Conservation (phyloP, 768 basidiomycete species). For the Phlegmacium glaucopus region DNA sequence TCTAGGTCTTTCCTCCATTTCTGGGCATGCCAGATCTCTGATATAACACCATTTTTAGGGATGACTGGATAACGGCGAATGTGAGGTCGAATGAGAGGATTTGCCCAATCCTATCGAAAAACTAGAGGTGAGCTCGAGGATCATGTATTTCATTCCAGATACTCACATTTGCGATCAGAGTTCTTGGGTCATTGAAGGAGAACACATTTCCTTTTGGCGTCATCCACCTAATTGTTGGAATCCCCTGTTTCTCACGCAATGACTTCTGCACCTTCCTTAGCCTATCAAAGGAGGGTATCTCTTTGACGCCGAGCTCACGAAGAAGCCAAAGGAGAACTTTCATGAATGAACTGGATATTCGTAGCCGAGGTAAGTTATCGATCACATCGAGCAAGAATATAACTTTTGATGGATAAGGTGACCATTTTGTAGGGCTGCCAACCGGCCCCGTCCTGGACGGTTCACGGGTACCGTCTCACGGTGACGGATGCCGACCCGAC, state of each 20-base stretch:
- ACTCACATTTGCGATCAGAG: neutral
- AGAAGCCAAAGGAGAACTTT: slow-evolving; percentile 30
- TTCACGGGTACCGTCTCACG: too few relatives aligned
- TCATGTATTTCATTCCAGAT: neutral
- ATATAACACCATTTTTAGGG: neutral
- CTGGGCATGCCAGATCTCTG: neutral
- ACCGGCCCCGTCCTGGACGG: too few relatives aligned
- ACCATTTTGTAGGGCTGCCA: too few relatives aligned
- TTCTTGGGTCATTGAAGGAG: neutral
- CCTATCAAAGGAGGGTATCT: slow-evolving; percentile 25
- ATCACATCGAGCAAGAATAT: neutral
- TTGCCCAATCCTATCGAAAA: neutral
- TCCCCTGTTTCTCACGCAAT: neutral
- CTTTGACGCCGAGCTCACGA: slow-evolving; percentile 17
- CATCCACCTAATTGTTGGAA: neutral
- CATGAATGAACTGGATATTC: slow-evolving; percentile 25
- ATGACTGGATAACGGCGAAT: neutral
- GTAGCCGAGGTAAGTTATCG: neutral
- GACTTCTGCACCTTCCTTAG: neutral
- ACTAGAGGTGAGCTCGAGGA: neutral
- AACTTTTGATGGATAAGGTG: neutral
- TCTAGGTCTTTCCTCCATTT: neutral
- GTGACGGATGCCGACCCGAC: too few relatives aligned
- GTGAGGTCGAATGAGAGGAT: neutral
- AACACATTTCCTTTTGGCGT: neutral